Evolutionary conservation across 192 early-diverging fungal genomes (phyloP).

Genomic region (Podila horticola): DNA sequence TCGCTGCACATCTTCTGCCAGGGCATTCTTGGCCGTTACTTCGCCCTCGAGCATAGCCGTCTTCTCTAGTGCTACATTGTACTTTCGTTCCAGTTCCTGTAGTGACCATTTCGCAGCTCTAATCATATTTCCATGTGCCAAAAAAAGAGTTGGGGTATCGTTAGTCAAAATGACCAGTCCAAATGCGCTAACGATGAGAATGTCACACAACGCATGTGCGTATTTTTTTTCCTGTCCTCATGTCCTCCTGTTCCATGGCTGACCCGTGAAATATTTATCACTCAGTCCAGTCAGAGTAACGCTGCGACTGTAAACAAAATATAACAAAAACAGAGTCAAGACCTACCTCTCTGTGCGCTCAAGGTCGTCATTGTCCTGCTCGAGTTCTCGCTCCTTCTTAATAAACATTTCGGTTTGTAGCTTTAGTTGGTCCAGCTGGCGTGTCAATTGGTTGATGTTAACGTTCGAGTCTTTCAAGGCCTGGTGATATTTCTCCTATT

Average conservation of each 20-base stretch:
- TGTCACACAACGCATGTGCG: too few species aligned
- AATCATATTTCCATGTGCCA: constrained; percentile 26
- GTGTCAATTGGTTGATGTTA: constrained; percentile 73
- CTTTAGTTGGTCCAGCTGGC: constrained; percentile 78
- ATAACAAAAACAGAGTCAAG: not conserved
- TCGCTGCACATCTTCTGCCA: constrained; percentile 79
- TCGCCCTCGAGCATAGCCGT: constrained; percentile 75
- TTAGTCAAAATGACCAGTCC: not conserved
- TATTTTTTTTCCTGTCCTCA: too few species aligned
- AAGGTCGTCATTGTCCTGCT: constrained; percentile 83
- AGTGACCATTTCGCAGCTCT: constrained; percentile 76
- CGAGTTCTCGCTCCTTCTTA: constrained; percentile 77
- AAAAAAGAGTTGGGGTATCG: constrained; percentile 7
- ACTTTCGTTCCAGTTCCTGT: constrained; percentile 74
- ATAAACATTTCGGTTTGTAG: constrained; percentile 75
- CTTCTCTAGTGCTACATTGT: constrained; percentile 76
- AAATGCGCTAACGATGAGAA: not conserved
- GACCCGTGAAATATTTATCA: not conserved
- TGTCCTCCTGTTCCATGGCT: too few species aligned
- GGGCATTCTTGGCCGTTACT: constrained; percentile 70
- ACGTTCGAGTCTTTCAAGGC: constrained; percentile 73
- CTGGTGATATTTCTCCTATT: constrained; percentile 70
- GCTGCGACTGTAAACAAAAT: not conserved
- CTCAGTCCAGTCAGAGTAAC: not conserved
- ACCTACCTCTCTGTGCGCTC: constrained; percentile 71